Evolutionary conservation across 2,329 filamentous ascomycete species (phyloP).

Genomic region (Alternaria brassicicola): DNA sequence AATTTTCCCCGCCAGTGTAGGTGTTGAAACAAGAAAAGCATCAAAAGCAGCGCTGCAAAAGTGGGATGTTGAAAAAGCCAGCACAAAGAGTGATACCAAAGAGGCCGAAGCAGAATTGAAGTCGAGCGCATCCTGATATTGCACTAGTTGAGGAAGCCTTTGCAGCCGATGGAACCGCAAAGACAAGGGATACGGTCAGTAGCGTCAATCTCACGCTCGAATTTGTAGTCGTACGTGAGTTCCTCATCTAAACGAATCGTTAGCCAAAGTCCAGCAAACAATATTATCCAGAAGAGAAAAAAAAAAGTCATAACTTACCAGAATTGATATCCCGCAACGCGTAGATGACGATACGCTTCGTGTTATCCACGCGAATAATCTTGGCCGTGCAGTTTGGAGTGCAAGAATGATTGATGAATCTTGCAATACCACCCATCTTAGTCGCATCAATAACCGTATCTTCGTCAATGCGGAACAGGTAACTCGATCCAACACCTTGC

Average conservation of each 20-base stretch:
- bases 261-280: constrained; percentile 18
- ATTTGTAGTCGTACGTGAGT: constrained; percentile 99
- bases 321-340: constrained; percentile 91
- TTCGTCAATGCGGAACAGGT: constrained; percentile 97
- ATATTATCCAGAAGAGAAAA: constrained; percentile 2
- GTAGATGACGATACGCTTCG: constrained; percentile 98
- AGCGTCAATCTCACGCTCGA: constrained; percentile 94
- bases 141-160: constrained; percentile 93
- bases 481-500: constrained; percentile 95
- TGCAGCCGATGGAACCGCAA: constrained; percentile 93
- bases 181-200: constrained; percentile 96
- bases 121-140: not conserved
- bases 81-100: not conserved
- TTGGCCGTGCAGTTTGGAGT: constrained; percentile 98
- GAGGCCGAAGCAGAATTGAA: not conserved
- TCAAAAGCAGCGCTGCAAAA: not conserved
- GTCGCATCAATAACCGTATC: constrained; percentile 97
- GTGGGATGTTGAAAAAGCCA: not conserved
- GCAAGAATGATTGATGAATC: constrained; percentile 99
- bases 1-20: not conserved
- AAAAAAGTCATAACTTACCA: constrained; percentile 81
- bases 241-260: constrained; percentile 76
- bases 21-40: constrained; percentile 4
- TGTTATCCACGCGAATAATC: constrained; percentile 98
- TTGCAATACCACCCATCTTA: constrained; percentile 96